Conservation (phyloP, 148 eudicot species). For the Rhododendron molle region DNA sequence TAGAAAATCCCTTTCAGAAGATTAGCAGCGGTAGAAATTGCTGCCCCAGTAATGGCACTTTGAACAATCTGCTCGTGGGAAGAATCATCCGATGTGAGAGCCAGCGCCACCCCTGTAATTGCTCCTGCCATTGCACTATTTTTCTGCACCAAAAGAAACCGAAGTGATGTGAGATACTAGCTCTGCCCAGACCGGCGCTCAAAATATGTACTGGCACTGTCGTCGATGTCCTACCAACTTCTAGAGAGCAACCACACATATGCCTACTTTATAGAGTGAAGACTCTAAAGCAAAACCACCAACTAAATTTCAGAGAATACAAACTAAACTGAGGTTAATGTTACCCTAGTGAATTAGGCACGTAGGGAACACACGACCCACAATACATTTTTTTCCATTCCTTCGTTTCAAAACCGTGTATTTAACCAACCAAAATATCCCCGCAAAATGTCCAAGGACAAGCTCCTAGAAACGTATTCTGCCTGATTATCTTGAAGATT, state of each 20-base stretch:
- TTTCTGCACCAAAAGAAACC: slow-evolving; percentile 41
- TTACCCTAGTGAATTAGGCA: neutral
- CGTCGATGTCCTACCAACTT: neutral
- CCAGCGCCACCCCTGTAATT: slow-evolving; percentile 68
- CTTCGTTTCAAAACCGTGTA: neutral
- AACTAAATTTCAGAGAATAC: neutral
- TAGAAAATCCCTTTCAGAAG: slow-evolving; percentile 66
- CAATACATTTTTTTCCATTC: neutral
- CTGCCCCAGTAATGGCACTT: slow-evolving; percentile 91
- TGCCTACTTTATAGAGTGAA: neutral
- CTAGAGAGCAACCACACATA: neutral
- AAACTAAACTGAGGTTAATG: neutral
- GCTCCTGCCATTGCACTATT: slow-evolving; percentile 96
- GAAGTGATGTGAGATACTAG: neutral
- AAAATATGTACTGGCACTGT: neutral
- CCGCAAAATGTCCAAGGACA: neutral
- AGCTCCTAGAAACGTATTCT: neutral
- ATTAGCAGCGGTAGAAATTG: slow-evolving; percentile 81
- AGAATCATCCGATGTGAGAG: slow-evolving; percentile 55
- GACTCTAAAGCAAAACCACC: neutral
- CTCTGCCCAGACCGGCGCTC: neutral
- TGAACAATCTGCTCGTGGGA: slow-evolving; percentile 86
- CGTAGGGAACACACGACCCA: neutral
- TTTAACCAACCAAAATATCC: neutral
- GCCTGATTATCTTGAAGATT: neutral